These are phyloP conservation scores for Magnusiomyces ingens DNA, from an alignment of 1,139 yeast genomes.

Conservation along the genomic window DNA sequence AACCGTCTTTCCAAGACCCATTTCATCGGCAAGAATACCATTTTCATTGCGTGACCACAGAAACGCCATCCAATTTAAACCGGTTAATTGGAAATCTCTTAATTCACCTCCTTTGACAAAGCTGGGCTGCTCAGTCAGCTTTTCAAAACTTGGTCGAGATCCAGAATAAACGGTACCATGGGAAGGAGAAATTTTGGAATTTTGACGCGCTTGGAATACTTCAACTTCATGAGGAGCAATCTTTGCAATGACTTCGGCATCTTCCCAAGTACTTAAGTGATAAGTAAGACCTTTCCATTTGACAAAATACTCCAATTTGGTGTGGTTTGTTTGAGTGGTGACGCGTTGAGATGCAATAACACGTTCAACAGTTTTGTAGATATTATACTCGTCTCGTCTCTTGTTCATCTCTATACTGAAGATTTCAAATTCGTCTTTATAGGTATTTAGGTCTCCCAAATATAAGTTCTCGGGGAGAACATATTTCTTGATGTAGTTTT, in stretches of 20 bases:
- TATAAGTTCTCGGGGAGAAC: slow-evolving; percentile 69
- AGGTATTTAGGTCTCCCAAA: slow-evolving; percentile 69
- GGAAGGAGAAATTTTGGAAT: slow-evolving; percentile 79
- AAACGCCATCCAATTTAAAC: slow-evolving; percentile 99
- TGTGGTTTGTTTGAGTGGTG: slow-evolving; percentile 50
- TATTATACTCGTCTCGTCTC: slow-evolving; percentile 73
- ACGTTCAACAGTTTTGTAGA: slow-evolving; percentile 81
- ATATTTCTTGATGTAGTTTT: slow-evolving; percentile 78
- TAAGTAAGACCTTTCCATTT: slow-evolving; percentile 93
- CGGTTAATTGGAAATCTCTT: slow-evolving; percentile 95
- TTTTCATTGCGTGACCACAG: slow-evolving; percentile 96
- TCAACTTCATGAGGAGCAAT: slow-evolving; percentile 81
- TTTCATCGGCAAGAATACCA: slow-evolving; percentile 96
- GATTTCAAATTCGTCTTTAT: slow-evolving; percentile 79
- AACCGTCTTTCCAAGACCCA: slow-evolving; percentile 98
- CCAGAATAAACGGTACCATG: slow-evolving; percentile 68
- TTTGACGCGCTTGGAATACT: slow-evolving; percentile 71
- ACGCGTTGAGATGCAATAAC: slow-evolving; percentile 82
- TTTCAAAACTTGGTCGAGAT: slow-evolving; percentile 80
- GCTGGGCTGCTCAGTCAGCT: slow-evolving; percentile 76
- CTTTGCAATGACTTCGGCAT: slow-evolving; percentile 77
- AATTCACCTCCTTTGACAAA: slow-evolving; percentile 88
- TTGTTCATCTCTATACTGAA: slow-evolving; percentile 89
- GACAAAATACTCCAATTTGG: slow-evolving; percentile 71
- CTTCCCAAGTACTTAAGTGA: slow-evolving; percentile 97